Evolutionary conservation across 2,329 filamentous ascomycete genomes (phyloP).

Genomic region (Incumbomyces lentus): DNA sequence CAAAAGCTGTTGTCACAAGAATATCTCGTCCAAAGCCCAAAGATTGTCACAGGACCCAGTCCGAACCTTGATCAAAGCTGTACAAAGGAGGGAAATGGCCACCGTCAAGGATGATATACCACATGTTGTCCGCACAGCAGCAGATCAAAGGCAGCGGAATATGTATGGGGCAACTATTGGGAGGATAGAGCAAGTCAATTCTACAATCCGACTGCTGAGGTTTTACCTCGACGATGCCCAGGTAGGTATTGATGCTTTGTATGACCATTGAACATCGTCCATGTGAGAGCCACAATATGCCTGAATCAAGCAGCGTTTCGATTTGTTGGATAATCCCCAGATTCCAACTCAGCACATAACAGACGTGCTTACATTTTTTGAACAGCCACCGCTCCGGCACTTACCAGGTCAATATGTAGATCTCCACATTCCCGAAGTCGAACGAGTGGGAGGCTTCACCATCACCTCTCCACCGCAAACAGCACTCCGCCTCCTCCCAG

Average conservation of each 20-base stretch:
- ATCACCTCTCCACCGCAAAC: constrained; percentile 62
- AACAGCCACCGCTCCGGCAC: constrained; percentile 45
- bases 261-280: background rate
- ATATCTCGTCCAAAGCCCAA: no score
- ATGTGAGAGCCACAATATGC: background rate
- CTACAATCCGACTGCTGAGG: constrained; percentile 56
- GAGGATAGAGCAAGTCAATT: constrained; percentile 55
- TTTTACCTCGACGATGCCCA: constrained; percentile 46
- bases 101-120: constrained; percentile 29
- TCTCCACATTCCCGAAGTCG: constrained; percentile 58
- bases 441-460: constrained; percentile 74
- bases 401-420: constrained; percentile 83
- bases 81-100: constrained; percentile 14
- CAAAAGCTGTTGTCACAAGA: no score
- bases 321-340: background rate
- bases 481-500: constrained; percentile 20
- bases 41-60: no score
- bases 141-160: constrained; percentile 58
- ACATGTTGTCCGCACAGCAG: constrained; percentile 63
- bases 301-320: no score
- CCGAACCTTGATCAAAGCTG: no score
- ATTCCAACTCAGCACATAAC: constrained; percentile 17
- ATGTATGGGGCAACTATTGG: constrained; percentile 54
- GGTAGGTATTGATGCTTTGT: constrained; percentile 20
- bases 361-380: constrained; percentile 8